Conservation (phyloP, 23 red algal genomes). For the Gracilaria caudata region DNA sequence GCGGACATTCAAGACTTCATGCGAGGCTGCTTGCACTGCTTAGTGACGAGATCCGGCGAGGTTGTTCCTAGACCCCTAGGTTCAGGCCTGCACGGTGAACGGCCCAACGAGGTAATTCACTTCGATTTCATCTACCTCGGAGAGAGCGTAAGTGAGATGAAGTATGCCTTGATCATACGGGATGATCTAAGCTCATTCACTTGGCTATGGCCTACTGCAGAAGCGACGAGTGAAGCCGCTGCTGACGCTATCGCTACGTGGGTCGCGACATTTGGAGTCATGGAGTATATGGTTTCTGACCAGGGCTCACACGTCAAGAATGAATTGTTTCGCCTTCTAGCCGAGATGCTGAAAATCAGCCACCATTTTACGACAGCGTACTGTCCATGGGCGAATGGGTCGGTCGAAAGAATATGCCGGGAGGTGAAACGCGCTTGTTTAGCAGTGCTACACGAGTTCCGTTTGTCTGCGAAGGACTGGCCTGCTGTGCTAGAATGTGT, state of each 20-base stretch:
- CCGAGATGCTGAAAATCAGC: not conserved
- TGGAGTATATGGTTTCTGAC: slow-evolving; percentile 30
- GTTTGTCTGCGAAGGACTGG: slow-evolving; percentile 16
- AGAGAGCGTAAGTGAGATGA: not conserved
- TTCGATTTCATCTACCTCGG: slow-evolving; percentile 45
- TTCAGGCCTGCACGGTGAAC: slow-evolving; percentile 12
- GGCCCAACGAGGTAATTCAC: slow-evolving; percentile 51
- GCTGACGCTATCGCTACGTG: slow-evolving; percentile 17
- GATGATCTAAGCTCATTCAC: slow-evolving; percentile 31
- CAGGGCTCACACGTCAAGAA: slow-evolving; percentile 35
- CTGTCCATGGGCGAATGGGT: slow-evolving; percentile 53
- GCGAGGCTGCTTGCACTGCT: slow-evolving; percentile 31
- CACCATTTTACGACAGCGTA: slow-evolving; percentile 56
- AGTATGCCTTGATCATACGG: slow-evolving; percentile 21
- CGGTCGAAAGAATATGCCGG: slow-evolving; percentile 22
- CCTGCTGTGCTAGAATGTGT: not conserved
- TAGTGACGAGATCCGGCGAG: slow-evolving; percentile 7
- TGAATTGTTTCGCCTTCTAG: not conserved
- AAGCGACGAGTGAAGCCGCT: slow-evolving; percentile 1
- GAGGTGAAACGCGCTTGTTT: slow-evolving; percentile 23
- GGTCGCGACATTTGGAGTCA: slow-evolving; percentile 16
- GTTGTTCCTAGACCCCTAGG: slow-evolving; percentile 22
- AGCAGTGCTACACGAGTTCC: slow-evolving; percentile 25
- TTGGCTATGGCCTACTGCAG: slow-evolving; percentile 5
- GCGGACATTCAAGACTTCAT: slow-evolving; percentile 38